These are phyloP conservation scores for Diospyros lotus DNA, from an alignment of 148 eudicot genomes.

Conservation along the genomic window DNA sequence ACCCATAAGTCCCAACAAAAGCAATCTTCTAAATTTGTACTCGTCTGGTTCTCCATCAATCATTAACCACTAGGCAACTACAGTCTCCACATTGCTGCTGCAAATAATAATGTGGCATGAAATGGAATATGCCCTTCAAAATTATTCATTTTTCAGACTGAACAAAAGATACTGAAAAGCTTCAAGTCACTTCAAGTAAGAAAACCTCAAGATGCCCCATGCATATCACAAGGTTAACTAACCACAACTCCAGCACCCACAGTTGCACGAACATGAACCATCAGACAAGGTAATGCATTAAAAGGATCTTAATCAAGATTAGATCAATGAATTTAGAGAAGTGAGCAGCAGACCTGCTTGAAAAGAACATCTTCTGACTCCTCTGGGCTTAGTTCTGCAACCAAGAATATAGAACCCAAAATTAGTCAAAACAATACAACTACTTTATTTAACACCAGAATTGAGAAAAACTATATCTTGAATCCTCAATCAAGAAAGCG, in stretches of 20 bases:
- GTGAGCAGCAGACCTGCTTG: slow-evolving; percentile 60
- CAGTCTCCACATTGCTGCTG: background rate
- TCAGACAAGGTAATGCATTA: background rate
- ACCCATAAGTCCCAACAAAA: too few species aligned
- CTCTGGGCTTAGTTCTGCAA: slow-evolving; percentile 79
- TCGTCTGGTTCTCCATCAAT: background rate
- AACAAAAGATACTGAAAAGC: too few species aligned
- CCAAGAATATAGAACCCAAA: slow-evolving; percentile 1
- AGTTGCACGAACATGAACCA: slow-evolving; percentile 1
- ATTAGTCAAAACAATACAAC: slow-evolving; percentile 5
- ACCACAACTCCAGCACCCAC: background rate
- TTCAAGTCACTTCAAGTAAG: background rate
- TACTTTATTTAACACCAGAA: slow-evolving; percentile 8
- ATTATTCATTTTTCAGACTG: background rate
- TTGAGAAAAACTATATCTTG: background rate
- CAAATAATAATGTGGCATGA: background rate
- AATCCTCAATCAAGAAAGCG: slow-evolving; percentile 1
- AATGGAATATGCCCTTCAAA: background rate
- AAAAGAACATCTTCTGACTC: slow-evolving; percentile 90
- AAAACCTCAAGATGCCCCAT: background rate
- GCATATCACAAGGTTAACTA: background rate
- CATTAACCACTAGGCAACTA: background rate
- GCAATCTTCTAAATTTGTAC: too few species aligned
- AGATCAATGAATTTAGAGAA: slow-evolving; percentile 10
- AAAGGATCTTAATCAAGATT: background rate